Evolutionary conservation across 768 basidiomycete genomes (phyloP).

Genomic region (Leucosporidium scottii): DNA sequence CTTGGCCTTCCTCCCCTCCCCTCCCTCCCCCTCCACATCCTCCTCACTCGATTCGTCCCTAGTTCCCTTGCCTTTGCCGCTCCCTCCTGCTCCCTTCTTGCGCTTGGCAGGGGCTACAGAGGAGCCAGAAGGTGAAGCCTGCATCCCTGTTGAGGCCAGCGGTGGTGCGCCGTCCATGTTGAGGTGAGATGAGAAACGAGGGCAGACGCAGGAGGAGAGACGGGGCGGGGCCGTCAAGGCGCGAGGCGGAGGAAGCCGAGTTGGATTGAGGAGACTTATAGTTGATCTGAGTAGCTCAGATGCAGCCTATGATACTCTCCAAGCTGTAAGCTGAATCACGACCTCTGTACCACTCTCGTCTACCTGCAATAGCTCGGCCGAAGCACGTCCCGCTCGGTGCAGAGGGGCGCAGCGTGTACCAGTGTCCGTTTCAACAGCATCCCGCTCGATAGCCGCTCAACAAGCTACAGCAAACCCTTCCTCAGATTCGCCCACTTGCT

Average conservation of each 20-base stretch:
- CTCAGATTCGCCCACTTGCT: constrained; percentile 75
- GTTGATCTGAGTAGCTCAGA: not conserved
- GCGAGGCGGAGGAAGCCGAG: not conserved
- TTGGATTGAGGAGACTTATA: not conserved
- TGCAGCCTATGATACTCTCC: not conserved
- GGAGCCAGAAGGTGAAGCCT: no score
- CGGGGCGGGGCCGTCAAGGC: not conserved
- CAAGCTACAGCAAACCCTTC: constrained; percentile 37
- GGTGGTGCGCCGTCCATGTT: not conserved
- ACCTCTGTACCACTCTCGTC: not conserved
- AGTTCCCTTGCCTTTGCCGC: constrained; percentile 1
- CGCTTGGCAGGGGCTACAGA: not conserved
- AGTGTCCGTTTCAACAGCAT: no score
- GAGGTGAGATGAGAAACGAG: not conserved
- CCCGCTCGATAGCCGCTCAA: no score
- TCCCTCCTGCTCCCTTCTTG: not conserved
- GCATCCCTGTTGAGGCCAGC: not conserved
- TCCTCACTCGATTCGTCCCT: not conserved
- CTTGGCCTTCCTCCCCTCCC: constrained; percentile 20
- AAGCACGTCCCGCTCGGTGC: no score
- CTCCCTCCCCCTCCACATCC: not conserved
- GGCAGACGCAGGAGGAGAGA: not conserved
- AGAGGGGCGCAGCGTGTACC: no score
- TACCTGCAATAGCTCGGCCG: no score
- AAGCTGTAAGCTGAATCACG: not conserved